Evolutionary conservation across 1,284 basidiomycete species (phyloP).

Genomic region (Phaffia rhodozyma): DNA sequence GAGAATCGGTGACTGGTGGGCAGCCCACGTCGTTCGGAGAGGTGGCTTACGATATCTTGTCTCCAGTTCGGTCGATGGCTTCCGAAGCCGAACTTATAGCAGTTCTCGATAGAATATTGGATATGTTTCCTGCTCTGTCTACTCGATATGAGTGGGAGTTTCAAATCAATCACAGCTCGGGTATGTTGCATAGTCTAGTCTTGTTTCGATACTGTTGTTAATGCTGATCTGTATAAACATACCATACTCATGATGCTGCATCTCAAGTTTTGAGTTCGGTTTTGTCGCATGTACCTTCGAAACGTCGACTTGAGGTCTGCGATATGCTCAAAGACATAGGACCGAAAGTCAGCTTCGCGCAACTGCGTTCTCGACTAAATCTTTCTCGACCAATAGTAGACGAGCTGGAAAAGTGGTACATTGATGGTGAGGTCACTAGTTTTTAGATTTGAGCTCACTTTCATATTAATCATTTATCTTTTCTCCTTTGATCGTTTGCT

Average conservation of each 20-base stretch:
- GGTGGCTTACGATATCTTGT: constrained; percentile 36
- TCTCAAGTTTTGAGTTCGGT: constrained; percentile 28
- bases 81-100: constrained; percentile 34
- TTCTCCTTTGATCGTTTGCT: not conserved
- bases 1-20: constrained; percentile 29
- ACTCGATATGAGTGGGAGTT: constrained; percentile 33
- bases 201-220: not conserved
- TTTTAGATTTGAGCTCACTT: too few relatives aligned
- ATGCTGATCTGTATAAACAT: not conserved
- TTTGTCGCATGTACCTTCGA: constrained; percentile 26
- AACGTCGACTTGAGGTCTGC: constrained; percentile 24
- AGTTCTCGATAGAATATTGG: constrained; percentile 34
- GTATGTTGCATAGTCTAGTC: constrained; percentile 21
- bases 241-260: too few relatives aligned
- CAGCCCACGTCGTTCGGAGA: constrained; percentile 31
- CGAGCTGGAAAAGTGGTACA: constrained; percentile 48
- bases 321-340: constrained; percentile 28
- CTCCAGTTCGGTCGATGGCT: constrained; percentile 31
- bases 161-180: constrained; percentile 32
- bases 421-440: constrained; percentile 42
- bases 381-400: constrained; percentile 27
- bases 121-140: constrained; percentile 30
- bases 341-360: constrained; percentile 20
- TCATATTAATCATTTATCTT: not conserved
- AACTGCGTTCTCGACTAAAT: constrained; percentile 23